Evolutionary conservation across 2,329 filamentous ascomycete species (phyloP), one percentile per base, ranked within the genome.

Genomic region (Madurella mycetomatis): DNA sequence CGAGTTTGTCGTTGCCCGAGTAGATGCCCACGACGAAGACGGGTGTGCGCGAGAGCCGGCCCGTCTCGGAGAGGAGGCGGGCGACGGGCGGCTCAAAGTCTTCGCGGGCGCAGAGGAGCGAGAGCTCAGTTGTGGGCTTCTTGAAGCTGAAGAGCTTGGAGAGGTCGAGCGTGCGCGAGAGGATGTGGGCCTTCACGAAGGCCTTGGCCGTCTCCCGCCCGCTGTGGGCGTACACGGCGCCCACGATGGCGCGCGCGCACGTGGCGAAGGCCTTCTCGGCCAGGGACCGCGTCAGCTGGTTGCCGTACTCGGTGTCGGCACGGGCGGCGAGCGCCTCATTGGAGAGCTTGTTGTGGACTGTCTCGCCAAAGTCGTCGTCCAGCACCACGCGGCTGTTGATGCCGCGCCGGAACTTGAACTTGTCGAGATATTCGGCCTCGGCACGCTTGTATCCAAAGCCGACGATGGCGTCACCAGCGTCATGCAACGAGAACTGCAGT

Each of bases 21-120:
- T 88, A 99, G 58, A 99, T 92, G 55, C 92, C 94, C 13, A 99
- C 92, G 31, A 96, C 85, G 66, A 87, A 97, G 15, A 99, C 94
- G 15, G 94, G 92, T 55, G 88, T 88, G 69, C 88, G 83, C 65
- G 88, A 94, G 62, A 81, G 71, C 55, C 94, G 84, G 69, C 94
- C 94, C 3, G 94, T 97, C 76, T 99, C 94, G 64, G 86, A 90
- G 64, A 96, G 81, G 51, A 99, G 81, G 54, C 92, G 84, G 15
- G 94, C 94, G 25, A 96, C 82, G 1, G 94, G 94, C 9, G 83
- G 71, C 63, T 95, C 89, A 71, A 97, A 97, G 60, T 88, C 86
- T 75, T 99, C 94, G 57, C 94, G 80, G 5, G 85, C 85, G 73
- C 94, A 99, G 42, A 99, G 78, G 62, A 86, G 81, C 56, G 83